phyloP scores from a whole-genome alignment of 169 alveolate species.

The Plasmodium fragile region DNA sequence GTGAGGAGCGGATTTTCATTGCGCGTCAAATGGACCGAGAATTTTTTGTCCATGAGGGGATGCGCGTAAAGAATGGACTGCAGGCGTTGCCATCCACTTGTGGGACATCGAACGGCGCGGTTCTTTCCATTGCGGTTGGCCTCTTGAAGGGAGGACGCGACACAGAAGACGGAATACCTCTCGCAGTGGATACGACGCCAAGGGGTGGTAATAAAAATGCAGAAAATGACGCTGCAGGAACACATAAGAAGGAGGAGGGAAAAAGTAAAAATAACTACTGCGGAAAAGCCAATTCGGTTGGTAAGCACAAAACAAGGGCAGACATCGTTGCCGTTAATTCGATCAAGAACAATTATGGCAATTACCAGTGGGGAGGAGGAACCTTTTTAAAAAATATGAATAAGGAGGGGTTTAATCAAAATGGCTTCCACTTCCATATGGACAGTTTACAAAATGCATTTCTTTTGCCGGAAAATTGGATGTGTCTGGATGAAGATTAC shows the following conservation, averaged over 20 bases:
- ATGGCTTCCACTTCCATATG: not conserved
- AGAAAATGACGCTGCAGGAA: not conserved
- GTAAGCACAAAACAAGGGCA: not conserved
- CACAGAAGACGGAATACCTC: not conserved
- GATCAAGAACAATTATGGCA: not conserved
- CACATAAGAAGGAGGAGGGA: not conserved
- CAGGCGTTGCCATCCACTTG: not conserved
- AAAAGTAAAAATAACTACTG: not conserved
- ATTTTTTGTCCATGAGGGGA: not conserved
- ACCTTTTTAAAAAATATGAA: slow-evolving; percentile 20
- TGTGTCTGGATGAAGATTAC: slow-evolving; percentile 50
- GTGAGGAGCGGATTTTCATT: slow-evolving; percentile 49
- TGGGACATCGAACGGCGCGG: not conserved
- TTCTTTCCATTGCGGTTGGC: not conserved
- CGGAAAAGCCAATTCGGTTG: not conserved
- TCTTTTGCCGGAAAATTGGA: slow-evolving; percentile 30
- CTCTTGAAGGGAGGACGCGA: not conserved
- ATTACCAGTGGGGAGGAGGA: slow-evolving; percentile 24
- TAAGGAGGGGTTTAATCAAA: slow-evolving; percentile 18
- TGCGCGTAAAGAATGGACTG: not conserved
- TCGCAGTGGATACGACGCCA: not conserved
- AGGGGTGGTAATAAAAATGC: not conserved
- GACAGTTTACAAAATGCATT: not conserved
- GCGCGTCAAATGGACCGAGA: not conserved
- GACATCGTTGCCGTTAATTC: not conserved